phyloP scores from a whole-genome alignment of 257 asterid species.

The Petunia axillaris region DNA sequence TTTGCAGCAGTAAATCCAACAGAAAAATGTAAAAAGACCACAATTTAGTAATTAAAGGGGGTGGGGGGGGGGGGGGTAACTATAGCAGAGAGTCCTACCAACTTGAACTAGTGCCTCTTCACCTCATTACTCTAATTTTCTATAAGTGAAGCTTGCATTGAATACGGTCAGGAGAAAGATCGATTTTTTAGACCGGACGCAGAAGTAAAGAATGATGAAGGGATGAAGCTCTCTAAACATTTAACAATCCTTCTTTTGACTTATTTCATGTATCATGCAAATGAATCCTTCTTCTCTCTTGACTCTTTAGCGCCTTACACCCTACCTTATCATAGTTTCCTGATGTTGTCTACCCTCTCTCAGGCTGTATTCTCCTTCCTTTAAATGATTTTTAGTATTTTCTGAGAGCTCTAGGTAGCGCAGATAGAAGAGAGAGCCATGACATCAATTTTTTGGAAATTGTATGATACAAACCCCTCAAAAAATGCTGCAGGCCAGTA shows the following conservation, averaged over 20 bases:
- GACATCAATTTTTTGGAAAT: neutral
- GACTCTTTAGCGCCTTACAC: neutral
- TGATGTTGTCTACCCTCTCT: neutral
- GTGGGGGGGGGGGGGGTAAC: neutral
- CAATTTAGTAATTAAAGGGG: too few relatives aligned
- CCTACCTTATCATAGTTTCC: neutral
- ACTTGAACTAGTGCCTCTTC: neutral
- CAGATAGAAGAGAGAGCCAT: neutral
- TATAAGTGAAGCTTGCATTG: neutral
- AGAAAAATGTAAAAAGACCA: constrained; percentile 9
- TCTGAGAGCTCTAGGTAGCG: neutral
- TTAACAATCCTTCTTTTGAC: constrained; percentile 8
- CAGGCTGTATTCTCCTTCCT: neutral
- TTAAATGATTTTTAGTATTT: neutral
- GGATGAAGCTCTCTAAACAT: constrained; percentile 13
- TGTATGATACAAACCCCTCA: constrained; percentile 2
- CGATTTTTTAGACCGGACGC: neutral
- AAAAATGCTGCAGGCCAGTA: neutral
- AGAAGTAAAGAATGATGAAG: constrained; percentile 10
- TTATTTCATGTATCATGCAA: neutral
- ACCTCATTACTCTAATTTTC: neutral
- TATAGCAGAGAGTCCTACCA: neutral
- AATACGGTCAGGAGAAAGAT: constrained; percentile 12
- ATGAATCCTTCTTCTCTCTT: neutral
- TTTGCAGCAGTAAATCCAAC: constrained; percentile 8